Base-by-base conservation (phyloP, 306 rosid species). In the Pueraria montana region DNA sequence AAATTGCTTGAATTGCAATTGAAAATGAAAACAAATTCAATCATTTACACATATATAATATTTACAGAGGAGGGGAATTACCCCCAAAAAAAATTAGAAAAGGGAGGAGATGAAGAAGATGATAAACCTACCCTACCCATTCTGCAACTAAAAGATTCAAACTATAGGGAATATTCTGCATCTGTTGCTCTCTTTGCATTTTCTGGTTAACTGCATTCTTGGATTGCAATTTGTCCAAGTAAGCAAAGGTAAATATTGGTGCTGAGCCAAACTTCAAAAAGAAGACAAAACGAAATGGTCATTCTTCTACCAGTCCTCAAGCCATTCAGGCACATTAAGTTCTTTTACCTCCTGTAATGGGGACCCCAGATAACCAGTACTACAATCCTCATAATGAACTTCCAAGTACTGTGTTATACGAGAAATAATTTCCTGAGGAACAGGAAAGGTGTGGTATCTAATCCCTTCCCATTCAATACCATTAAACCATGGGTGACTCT, bases 401-500 rank as follows among this genome's bases (percentile, higher is more conserved):
- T 91, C 98, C 80, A 91, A 78, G 84, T 92, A 88, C 55, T 86
- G 98, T 16, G 88, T 24, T 70, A 96, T 71, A 1, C 97, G 97
- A 64, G 89, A 91, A 79, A 86, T 53, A 84, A 96, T 92, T 83
- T 89, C 91, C 0, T 70, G 75, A n/a, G 99, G 98, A 85, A 90
- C 92, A 0, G 97, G 92, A 77, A 81, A 86, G 27, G 83, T 89
- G 59, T 23, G 76, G 43, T 82, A 48, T 61, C 79, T 72, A 40
- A 96, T 88, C 66, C 86, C 90, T 86, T 94, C 83, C 99, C 99
- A 96, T 76, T 96, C 92, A 72, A 92, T 70, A 65, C 95, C 92
- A 83, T 87, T 77, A 86, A 96, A 96, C 99, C 99, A 96, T 34
- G 95, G 88, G 87, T 96, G 99, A 68, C 88, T 85, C 86, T 88